These are phyloP conservation scores for Trametes hirsuta DNA, from an alignment of 1,284 basidiomycete species.

Conservation along the genomic window DNA sequence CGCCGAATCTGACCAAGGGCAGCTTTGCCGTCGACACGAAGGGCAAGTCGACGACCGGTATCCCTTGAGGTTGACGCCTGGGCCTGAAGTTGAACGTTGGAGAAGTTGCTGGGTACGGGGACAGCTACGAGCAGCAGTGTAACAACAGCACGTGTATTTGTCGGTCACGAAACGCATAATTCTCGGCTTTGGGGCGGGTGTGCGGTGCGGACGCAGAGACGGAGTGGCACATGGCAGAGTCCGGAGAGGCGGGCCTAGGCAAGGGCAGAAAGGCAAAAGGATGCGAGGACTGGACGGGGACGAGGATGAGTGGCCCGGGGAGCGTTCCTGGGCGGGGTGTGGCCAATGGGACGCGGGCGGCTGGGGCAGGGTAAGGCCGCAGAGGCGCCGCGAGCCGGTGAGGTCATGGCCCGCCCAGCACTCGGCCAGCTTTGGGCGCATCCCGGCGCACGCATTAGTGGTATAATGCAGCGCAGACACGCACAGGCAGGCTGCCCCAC, in stretches of 20 bases:
- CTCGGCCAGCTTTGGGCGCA: not conserved
- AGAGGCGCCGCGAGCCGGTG: constrained; percentile 11
- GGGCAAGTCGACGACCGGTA: constrained; percentile 37
- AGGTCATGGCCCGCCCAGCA: constrained; percentile 11
- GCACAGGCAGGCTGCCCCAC: too few relatives aligned
- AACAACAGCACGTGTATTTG: constrained; percentile 1
- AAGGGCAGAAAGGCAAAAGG: not conserved
- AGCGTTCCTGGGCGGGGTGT: not conserved
- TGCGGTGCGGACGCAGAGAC: not conserved
- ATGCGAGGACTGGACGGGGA: not conserved
- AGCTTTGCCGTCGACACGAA: constrained; percentile 44
- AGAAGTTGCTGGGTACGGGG: not conserved
- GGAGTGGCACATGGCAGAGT: not conserved
- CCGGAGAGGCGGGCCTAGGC: not conserved
- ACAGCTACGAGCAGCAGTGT: constrained; percentile 4
- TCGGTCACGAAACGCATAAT: not conserved
- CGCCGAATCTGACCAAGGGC: constrained; percentile 44
- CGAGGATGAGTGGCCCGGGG: not conserved
- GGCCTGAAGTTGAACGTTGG: not conserved
- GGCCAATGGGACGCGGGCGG: constrained; percentile 8
- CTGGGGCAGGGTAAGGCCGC: not conserved
- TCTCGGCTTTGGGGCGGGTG: not conserved
- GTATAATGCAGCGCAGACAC: too few relatives aligned
- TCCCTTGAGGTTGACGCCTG: constrained; percentile 3
- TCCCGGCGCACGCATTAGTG: too few relatives aligned